A percentile compares a stretch with the other conserved stretches of the same genome.
These are phyloP conservation scores for Coelastrella sp. DNA, from an alignment of 139 green algal species.

Conservation along the genomic window DNA sequence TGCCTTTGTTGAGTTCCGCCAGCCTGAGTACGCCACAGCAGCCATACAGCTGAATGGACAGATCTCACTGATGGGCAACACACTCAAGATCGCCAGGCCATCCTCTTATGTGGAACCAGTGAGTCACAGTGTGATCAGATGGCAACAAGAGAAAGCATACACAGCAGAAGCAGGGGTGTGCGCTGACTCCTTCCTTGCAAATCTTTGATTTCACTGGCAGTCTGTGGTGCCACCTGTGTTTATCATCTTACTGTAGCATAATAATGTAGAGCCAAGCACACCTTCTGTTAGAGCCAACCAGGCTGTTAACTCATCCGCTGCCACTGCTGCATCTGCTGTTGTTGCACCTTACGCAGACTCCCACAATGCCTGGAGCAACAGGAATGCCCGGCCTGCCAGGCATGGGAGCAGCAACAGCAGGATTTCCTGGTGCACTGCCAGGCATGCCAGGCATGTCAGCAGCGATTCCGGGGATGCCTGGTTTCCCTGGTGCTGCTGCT, in stretches of 20 bases:
- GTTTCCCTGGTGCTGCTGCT: background rate
- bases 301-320: no score
- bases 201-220: no score
- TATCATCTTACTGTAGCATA: no score
- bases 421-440: background rate
- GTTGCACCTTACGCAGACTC: background rate
- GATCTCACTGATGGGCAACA: constrained; percentile 80
- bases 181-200: no score
- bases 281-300: no score
- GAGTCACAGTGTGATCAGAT: no score
- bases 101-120: constrained; percentile 87
- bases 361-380: no score
- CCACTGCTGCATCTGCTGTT: background rate
- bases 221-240: no score
- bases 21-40: constrained; percentile 86
- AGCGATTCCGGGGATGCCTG: background rate
- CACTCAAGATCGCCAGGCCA: constrained; percentile 84
- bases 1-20: constrained; percentile 90
- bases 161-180: no score
- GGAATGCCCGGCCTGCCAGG: no score
- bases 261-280: no score
- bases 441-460: constrained; percentile 26
- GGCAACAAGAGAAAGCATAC: no score
- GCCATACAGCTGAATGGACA: constrained; percentile 85
- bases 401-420: background rate